Evolutionary conservation across 106 monocot species (phyloP).

Genomic region (Xerophyta viscosa): DNA sequence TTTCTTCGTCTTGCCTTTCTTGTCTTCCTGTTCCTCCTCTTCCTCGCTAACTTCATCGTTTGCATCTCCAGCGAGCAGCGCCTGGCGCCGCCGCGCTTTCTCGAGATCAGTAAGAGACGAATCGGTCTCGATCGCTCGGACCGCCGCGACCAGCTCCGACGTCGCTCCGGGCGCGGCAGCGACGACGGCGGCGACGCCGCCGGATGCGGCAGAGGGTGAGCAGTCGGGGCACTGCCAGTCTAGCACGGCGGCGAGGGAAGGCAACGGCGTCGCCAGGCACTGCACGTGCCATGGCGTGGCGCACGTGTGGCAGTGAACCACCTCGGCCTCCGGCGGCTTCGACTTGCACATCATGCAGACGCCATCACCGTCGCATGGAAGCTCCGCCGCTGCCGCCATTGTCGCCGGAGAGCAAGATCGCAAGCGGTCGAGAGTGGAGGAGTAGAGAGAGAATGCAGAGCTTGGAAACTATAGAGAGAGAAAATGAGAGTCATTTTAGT

Average conservation of each 20-base stretch:
- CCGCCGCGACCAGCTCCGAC: conserved; percentile 35
- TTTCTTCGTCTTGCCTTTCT: conserved; percentile 14
- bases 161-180: background rate
- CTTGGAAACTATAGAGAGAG: background rate
- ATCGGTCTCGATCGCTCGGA: conserved; percentile 66
- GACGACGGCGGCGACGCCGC: background rate
- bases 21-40: conserved; percentile 16
- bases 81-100: conserved; percentile 70
- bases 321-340: conserved; percentile 37
- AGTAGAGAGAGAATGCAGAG: background rate
- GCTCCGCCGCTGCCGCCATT: conserved; percentile 39
- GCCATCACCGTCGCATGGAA: conserved; percentile 92
- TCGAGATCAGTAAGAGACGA: conserved; percentile 41
- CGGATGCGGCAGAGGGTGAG: conserved; percentile 9
- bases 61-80: conserved; percentile 26
- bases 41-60: conserved; percentile 1
- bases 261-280: conserved; percentile 54
- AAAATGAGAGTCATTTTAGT: background rate
- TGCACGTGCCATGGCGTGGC: conserved; percentile 83
- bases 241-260: conserved; percentile 15
- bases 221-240: conserved; percentile 59
- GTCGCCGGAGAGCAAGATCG: background rate
- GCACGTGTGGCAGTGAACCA: conserved; percentile 57
- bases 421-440: background rate
- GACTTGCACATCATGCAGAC: conserved; percentile 84